A percentile compares a stretch with the other conserved stretches of the same genome.
Conservation (phyloP, 345 rosid genomes). For the Orychophragmus violaceus region DNA sequence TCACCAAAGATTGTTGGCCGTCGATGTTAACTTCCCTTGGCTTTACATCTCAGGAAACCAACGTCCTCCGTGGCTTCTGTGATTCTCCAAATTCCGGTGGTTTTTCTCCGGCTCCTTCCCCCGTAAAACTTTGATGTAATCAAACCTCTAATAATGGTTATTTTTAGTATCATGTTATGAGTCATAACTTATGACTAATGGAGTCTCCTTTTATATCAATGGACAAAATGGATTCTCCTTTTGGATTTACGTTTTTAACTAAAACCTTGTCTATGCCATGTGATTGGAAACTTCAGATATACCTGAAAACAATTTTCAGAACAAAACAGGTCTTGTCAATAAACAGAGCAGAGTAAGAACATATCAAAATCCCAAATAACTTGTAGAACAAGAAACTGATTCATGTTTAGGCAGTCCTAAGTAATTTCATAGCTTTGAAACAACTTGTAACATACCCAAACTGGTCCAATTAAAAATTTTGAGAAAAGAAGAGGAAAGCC, state of each 20-base stretch:
- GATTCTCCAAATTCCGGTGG: conserved; percentile 15
- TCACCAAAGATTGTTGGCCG: conserved; percentile 70
- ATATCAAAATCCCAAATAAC: background rate
- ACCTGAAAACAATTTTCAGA: background rate
- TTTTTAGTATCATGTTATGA: background rate
- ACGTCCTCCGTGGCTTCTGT: conserved; percentile 56
- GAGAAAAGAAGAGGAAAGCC: no score
- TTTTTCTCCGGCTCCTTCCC: conserved; percentile 26
- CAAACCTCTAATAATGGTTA: background rate
- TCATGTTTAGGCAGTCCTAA: background rate
- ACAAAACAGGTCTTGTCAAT: background rate
- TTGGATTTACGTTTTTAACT: background rate
- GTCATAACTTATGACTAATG: background rate
- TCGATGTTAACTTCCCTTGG: conserved; percentile 67
- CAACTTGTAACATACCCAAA: no score
- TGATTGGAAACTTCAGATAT: background rate
- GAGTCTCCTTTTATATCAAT: background rate
- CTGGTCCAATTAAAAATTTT: no score
- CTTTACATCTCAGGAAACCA: conserved; percentile 55
- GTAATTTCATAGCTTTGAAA: background rate
- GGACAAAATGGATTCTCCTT: background rate
- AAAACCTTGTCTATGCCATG: background rate
- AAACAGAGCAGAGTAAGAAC: background rate
- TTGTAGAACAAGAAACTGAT: background rate
- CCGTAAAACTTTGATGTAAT: conserved; percentile 3